Evolutionary conservation across 352 stramenopile genomes (phyloP).

Genomic region (Hyaloperonospora brassicae): DNA sequence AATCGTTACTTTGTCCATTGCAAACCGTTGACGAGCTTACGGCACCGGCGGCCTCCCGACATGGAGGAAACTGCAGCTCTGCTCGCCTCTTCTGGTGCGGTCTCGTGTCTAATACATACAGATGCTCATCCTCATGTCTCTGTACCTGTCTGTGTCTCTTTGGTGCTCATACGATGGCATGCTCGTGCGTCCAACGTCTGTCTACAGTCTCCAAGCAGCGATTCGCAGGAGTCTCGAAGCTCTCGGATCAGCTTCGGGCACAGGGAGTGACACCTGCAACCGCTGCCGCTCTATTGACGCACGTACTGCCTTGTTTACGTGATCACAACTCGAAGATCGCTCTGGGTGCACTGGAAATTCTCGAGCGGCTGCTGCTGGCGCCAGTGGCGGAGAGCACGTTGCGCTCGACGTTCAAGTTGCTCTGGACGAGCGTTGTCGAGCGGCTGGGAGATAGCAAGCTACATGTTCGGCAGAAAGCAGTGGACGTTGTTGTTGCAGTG

Average conservation of each 20-base stretch:
- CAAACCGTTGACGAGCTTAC: conserved; percentile 15
- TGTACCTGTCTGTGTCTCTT: neutral
- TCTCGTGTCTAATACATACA: neutral
- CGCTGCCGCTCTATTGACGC: conserved; percentile 39
- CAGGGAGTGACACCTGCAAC: conserved; percentile 25
- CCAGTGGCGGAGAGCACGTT: conserved; percentile 38
- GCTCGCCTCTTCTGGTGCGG: conserved; percentile 48
- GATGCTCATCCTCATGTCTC: no score
- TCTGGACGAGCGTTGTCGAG: conserved; percentile 66
- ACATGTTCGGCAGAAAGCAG: conserved; percentile 60
- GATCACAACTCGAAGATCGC: conserved; percentile 84
- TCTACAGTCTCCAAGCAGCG: conserved; percentile 80
- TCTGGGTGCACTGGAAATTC: conserved; percentile 50
- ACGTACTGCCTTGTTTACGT: conserved; percentile 59
- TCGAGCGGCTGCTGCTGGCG: conserved; percentile 43
- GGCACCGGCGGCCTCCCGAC: neutral
- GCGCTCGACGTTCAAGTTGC: conserved; percentile 45
- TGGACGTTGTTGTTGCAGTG: conserved; percentile 60
- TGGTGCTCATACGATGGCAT: neutral
- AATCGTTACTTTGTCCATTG: conserved; percentile 7
- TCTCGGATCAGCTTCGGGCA: conserved; percentile 38
- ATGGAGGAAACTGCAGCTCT: conserved; percentile 56
- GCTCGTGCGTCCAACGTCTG: neutral
- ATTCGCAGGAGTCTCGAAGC: conserved; percentile 48
- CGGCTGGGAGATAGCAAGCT: conserved; percentile 75